Percentiles rank a stretch among this genome's conserved stretches.
Evolutionary conservation across 176 grass and related monocot species (phyloP).

Genomic region (Lolium perenne): DNA sequence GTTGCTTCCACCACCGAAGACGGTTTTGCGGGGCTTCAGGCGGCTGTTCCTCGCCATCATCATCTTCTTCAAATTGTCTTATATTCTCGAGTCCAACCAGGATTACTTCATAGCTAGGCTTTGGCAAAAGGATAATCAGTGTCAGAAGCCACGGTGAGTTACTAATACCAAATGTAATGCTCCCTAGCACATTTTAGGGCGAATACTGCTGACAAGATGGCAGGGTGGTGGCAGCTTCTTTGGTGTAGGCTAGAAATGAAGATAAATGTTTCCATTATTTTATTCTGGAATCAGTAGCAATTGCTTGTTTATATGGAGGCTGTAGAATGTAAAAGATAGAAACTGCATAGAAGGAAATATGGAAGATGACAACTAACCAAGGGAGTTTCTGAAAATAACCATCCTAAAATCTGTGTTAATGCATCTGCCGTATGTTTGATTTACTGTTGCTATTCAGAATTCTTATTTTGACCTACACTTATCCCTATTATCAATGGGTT

Average conservation of each 20-base stretch:
- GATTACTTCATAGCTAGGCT: conserved; percentile 3
- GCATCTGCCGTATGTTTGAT: background rate
- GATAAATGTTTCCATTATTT: background rate
- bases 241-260: conserved; percentile 5
- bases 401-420: conserved; percentile 9
- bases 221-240: background rate
- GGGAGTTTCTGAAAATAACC: conserved; percentile 3
- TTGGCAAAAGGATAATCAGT: background rate
- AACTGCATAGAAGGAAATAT: conserved; percentile 24
- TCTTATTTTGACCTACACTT: conserved; percentile 13
- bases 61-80: conserved; percentile 1
- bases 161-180: background rate
- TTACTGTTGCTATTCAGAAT: conserved; percentile 12
- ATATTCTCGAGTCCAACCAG: background rate
- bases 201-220: background rate
- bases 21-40: background rate
- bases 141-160: background rate
- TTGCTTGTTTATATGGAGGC: conserved; percentile 2
- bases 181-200: background rate
- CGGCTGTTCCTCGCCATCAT: background rate
- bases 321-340: conserved; percentile 1
- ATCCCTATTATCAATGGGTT: background rate
- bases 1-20: background rate
- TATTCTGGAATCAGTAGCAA: conserved; percentile 6
- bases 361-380: conserved; percentile 1